phyloP scores from a whole-genome alignment of 495 filamentous ascomycete species.

The Copromyces sp. region DNA sequence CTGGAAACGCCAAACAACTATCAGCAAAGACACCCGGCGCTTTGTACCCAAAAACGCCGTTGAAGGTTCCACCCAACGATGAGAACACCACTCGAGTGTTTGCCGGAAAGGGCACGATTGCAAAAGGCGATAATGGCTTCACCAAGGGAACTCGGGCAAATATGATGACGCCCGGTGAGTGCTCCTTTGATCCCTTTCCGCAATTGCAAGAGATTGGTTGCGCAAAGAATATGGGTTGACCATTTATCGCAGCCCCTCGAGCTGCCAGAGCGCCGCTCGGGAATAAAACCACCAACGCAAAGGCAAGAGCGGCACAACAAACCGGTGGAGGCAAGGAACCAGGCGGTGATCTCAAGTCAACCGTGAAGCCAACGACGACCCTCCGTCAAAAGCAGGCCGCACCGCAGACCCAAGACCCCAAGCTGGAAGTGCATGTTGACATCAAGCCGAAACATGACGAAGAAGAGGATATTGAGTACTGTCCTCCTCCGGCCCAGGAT shows the following conservation, averaged over 20 bases:
- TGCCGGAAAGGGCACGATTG: conserved; percentile 53
- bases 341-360: conserved; percentile 31
- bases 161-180: conserved; percentile 59
- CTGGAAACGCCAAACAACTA: conserved; percentile 64
- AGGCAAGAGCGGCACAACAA: conserved; percentile 58
- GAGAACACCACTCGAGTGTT: conserved; percentile 63
- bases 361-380: conserved; percentile 25
- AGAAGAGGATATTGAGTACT: conserved; percentile 52
- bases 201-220: conserved; percentile 43
- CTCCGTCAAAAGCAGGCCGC: conserved; percentile 29
- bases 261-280: conserved; percentile 69
- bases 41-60: conserved; percentile 70
- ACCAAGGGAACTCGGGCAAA: conserved; percentile 31
- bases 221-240: conserved; percentile 17
- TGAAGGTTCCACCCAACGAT: conserved; percentile 75
- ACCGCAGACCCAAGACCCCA: conserved; percentile 34
- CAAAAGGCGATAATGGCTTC: conserved; percentile 44
- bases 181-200: neutral
- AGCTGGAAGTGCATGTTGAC: conserved; percentile 32
- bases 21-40: conserved; percentile 71
- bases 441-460: conserved; percentile 24
- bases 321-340: conserved; percentile 32
- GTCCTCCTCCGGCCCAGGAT: conserved; percentile 41
- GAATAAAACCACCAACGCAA: conserved; percentile 92
- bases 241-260: conserved; percentile 42